Base-by-base conservation (phyloP, 1,284 basidiomycete species). In the Filobasidium uniguttulatum region DNA sequence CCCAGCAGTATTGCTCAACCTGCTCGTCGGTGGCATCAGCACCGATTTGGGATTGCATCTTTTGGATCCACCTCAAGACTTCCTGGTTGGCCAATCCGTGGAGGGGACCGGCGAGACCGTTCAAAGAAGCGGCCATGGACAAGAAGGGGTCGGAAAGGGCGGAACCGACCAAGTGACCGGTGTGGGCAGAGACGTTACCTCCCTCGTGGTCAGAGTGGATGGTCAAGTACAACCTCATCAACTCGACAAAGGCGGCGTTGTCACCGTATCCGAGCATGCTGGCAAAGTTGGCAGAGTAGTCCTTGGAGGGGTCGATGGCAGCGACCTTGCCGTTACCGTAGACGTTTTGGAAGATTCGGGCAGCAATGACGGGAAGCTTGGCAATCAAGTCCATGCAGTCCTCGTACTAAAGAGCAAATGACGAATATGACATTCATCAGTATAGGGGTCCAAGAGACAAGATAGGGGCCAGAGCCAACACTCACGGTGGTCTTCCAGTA, bases 131-230 rank as follows among this genome's bases (percentile, higher is more conserved):
- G 52, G 79, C 80, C 70, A 89, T 97, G 12, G 93, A 79, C 43
- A 97, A 79, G 88, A 93, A 97, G 59, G 93, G 93, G 72, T 98
- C 93, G 5, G 91, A 93, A 55, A 97, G 83, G 50, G 93, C 93
- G 53, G 91, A 96, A 55, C 91, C 93, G 65, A 97, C 93, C 46
- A 98, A 77, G 75, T 97, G 89, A 58, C 86, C 86, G 49, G 86
- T 85, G 75, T 90, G 87, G n/a, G 87, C 73, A 52, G 93, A 97
- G 57, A 98, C 93, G 66, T 97, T 97, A 48, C 93, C 93, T 68
- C 93, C 93, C 72, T 97, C 91, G 73, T 97, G 91, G 70, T 97
- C 91, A 66, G 85, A 85, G 79, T 98, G 93, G 65, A 98, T 93
- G 63, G 90, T 93, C 71, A 97, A 82, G 78, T 97, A 98, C 55